These are phyloP conservation scores for Mortierella sp. DNA, from an alignment of 371 early-diverging fungal species.

Conservation along the genomic window DNA sequence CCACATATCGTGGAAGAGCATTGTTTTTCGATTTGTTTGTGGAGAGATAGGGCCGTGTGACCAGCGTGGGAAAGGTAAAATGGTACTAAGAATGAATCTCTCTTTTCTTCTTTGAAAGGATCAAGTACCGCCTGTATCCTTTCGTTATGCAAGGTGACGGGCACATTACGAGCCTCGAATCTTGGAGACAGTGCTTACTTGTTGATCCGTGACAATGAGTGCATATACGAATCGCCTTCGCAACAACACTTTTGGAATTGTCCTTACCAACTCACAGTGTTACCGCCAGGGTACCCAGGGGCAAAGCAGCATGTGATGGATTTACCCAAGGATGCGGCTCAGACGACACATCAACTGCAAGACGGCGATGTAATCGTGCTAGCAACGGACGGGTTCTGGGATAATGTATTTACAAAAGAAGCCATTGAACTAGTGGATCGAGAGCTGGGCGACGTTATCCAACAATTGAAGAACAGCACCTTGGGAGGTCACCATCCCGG, in stretches of 20 bases:
- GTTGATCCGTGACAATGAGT: conserved; percentile 66
- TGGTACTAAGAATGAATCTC: not conserved
- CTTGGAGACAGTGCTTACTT: conserved; percentile 75
- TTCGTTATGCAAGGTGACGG: conserved; percentile 69
- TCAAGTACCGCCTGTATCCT: conserved; percentile 77
- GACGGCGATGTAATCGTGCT: conserved; percentile 75
- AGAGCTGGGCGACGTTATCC: conserved; percentile 54
- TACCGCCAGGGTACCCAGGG: conserved; percentile 65
- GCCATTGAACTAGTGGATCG: conserved; percentile 63
- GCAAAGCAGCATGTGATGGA: conserved; percentile 68
- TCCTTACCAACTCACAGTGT: conserved; percentile 76
- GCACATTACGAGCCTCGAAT: conserved; percentile 69
- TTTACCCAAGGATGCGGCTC: conserved; percentile 71
- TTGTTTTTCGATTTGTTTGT: not conserved
- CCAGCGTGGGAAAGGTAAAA: not conserved
- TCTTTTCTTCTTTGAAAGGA: conserved; percentile 24
- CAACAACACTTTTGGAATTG: conserved; percentile 81
- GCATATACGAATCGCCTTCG: conserved; percentile 72
- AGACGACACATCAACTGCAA: conserved; percentile 67
- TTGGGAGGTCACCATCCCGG: too few species aligned
- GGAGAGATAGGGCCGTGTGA: not conserved
- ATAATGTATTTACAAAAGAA: conserved; percentile 75
- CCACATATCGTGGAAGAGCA: too few species aligned
- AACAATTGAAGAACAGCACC: conserved; percentile 24
- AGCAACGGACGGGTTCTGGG: conserved; percentile 79